These are phyloP conservation scores for Plicaturopsis crispa DNA, from an alignment of 768 basidiomycete species.

Conservation along the genomic window DNA sequence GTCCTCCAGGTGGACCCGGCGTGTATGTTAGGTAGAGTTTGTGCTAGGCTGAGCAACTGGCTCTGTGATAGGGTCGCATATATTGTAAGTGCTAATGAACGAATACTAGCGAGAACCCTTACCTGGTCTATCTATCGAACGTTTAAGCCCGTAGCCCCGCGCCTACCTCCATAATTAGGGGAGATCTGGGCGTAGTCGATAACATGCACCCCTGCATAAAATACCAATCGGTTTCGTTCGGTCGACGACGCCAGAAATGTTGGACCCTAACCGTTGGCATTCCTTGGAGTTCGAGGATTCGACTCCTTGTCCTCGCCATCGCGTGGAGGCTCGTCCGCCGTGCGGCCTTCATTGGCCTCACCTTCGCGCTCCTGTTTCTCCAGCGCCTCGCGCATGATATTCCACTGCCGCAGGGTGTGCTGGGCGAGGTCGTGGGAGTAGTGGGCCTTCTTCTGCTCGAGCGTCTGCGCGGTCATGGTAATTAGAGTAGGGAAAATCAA, in stretches of 20 bases:
- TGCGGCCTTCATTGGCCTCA: background rate
- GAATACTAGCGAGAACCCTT: too few relatives aligned
- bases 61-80: too few relatives aligned
- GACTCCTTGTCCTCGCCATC: background rate
- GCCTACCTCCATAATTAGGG: conserved; percentile 8
- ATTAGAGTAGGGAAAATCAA: background rate
- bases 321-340: background rate
- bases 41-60: too few relatives aligned
- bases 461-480: background rate
- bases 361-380: background rate
- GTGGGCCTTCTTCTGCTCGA: background rate
- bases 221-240: conserved; percentile 1
- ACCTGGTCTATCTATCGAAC: too few relatives aligned
- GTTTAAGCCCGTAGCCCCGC: background rate
- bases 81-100: too few relatives aligned
- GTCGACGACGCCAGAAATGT: background rate
- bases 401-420: background rate
- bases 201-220: conserved; percentile 17
- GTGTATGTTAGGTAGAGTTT: too few relatives aligned
- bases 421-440: background rate
- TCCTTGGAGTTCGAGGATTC: background rate
- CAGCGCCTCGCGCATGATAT: background rate
- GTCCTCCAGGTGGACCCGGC: too few relatives aligned
- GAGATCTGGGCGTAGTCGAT: conserved; percentile 18
- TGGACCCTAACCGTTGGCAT: background rate